phyloP scores from a whole-genome alignment of 1,284 basidiomycete species.

The Stereum hirsutum region DNA sequence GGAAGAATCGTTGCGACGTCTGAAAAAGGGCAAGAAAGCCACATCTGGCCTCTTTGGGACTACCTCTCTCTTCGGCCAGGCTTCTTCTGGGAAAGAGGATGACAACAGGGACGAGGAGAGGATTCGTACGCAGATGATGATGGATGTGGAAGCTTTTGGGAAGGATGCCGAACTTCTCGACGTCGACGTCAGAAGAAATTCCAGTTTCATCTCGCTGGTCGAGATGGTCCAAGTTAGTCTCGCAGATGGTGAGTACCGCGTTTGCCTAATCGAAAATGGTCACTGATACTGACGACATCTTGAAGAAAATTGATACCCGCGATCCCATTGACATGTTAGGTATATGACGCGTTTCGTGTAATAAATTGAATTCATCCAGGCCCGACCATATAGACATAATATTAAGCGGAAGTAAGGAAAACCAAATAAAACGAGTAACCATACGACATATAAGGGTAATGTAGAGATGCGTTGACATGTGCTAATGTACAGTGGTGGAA shows the following conservation, averaged over 20 bases:
- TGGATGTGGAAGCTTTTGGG: conserved; percentile 79
- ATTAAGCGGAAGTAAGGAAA: no score
- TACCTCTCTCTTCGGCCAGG: conserved; percentile 2
- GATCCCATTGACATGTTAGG: no score
- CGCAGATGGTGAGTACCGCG: conserved; percentile 18
- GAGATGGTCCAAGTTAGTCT: conserved; percentile 45
- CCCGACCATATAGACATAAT: no score
- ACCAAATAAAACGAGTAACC: no score
- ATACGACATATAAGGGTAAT: no score
- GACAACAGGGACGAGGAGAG: conserved; percentile 72
- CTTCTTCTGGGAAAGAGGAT: conserved; percentile 40
- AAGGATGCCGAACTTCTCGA: conserved; percentile 66
- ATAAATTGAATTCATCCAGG: no score
- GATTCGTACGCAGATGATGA: conserved; percentile 77
- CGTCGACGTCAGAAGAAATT: conserved; percentile 47
- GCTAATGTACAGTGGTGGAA: conserved; percentile 23
- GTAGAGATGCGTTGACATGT: no score
- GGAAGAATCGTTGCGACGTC: conserved; percentile 76
- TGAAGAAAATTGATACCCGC: no score
- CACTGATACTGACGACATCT: no score
- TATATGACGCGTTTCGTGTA: no score
- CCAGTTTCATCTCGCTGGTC: conserved; percentile 46
- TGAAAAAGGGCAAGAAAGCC: conserved; percentile 80
- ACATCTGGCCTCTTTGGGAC: conserved; percentile 73
- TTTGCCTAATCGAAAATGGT: no score